phyloP scores from a whole-genome alignment of 164 flowering plant genomes.

The Annona cherimola region DNA sequence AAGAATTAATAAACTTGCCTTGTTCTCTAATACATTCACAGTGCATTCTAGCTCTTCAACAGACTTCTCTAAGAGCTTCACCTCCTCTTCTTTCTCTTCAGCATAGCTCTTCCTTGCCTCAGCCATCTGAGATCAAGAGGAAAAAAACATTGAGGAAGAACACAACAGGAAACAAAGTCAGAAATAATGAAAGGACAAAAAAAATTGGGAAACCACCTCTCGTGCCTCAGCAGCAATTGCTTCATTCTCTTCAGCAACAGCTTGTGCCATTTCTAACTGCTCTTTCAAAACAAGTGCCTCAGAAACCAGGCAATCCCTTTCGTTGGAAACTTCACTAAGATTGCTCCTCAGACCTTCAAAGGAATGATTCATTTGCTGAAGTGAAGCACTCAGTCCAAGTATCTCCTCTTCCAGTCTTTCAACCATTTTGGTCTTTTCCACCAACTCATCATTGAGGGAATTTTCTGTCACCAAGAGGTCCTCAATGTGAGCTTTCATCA shows the following conservation, averaged over 20 bases:
- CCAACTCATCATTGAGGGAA: conserved; percentile 50
- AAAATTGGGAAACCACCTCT: conserved; percentile 39
- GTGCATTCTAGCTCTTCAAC: conserved; percentile 91
- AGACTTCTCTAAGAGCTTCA: conserved; percentile 77
- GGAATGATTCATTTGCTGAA: conserved; percentile 37
- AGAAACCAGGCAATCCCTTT: conserved; percentile 48
- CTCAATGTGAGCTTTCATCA: conserved; percentile 37
- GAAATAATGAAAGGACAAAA: background rate
- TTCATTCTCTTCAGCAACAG: conserved; percentile 66
- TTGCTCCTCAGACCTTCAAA: conserved; percentile 42
- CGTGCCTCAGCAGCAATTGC: conserved; percentile 68
- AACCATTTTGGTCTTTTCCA: conserved; percentile 28
- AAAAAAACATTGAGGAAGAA: conserved; percentile 6
- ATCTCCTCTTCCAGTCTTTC: conserved; percentile 62
- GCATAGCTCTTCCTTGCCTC: conserved; percentile 57
- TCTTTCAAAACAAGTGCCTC: conserved; percentile 48
- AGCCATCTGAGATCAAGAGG: conserved; percentile 42
- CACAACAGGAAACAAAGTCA: conserved; percentile 3
- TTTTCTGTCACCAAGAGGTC: conserved; percentile 34
- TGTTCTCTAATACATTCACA: conserved; percentile 73
- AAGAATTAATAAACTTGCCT: conserved; percentile 39
- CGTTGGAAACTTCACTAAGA: conserved; percentile 36
- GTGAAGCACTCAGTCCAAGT: conserved; percentile 38
- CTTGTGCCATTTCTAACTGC: conserved; percentile 48
- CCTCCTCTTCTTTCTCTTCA: conserved; percentile 85